phyloP scores from a whole-genome alignment of 225 moss, liverwort and hornwort genomes.

The Physcomitrellopsis africana region DNA sequence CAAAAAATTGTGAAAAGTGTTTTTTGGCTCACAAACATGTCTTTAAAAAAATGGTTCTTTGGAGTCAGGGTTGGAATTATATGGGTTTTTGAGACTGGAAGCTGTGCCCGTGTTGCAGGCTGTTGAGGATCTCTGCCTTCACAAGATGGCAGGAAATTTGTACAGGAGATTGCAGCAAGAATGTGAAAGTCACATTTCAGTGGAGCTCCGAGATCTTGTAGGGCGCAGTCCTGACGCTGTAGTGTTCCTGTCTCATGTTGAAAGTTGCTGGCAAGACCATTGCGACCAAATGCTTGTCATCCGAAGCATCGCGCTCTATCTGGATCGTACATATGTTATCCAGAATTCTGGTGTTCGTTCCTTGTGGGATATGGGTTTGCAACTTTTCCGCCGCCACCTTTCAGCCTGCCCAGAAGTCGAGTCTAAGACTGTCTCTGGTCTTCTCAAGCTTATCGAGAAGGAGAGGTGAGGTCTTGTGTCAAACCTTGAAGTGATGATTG shows the following conservation, averaged over 20 bases:
- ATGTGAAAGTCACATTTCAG: conserved; percentile 88
- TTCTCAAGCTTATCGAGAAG: conserved; percentile 91
- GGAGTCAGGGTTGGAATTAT: background rate
- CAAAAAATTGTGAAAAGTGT: background rate
- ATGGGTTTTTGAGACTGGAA: conserved; percentile 7
- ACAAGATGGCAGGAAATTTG: conserved; percentile 97
- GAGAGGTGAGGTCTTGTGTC: conserved; percentile 71
- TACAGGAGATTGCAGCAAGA: conserved; percentile 95
- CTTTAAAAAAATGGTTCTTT: background rate
- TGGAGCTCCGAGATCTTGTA: conserved; percentile 73
- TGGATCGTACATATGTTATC: conserved; percentile 97
- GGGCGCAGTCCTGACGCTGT: conserved; percentile 96
- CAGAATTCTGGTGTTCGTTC: conserved; percentile 96
- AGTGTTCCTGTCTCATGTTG: conserved; percentile 95
- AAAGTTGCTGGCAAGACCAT: conserved; percentile 99
- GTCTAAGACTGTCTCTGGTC: conserved; percentile 89
- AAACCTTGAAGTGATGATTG: conserved; percentile 10
- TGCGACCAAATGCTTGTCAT: conserved; percentile 99
- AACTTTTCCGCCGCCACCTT: conserved; percentile 94
- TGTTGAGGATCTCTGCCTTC: conserved; percentile 93
- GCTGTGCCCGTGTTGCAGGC: conserved; percentile 55
- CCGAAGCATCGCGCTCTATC: conserved; percentile 92
- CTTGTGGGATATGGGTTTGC: conserved; percentile 98
- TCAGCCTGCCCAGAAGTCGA: conserved; percentile 97
- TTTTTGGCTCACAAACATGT: background rate